These are phyloP conservation scores for Austropuccinia psidii DNA, from an alignment of 1,284 basidiomycete genomes.

Conservation along the genomic window DNA sequence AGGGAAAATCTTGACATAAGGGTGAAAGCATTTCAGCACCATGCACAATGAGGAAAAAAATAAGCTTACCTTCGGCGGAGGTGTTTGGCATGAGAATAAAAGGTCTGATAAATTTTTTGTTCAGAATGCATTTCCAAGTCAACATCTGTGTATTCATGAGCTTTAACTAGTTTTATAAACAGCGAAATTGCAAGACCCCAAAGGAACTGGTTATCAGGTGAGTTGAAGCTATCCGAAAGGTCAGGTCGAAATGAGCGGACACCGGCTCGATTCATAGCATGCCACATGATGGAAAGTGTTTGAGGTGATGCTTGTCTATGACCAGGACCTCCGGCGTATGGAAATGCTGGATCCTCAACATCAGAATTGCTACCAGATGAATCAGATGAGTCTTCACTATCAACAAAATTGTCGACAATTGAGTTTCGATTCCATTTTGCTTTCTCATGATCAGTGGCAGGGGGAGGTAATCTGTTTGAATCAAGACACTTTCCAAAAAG, in stretches of 20 bases:
- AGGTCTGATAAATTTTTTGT: neutral
- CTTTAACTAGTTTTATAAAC: constrained; percentile 8
- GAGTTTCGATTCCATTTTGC: neutral
- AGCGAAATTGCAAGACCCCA: constrained; percentile 2
- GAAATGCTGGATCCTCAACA: neutral
- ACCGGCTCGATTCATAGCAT: neutral
- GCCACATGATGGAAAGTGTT: constrained; percentile 22
- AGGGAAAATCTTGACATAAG: neutral
- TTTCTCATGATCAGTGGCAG: constrained; percentile 7
- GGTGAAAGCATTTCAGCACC: neutral
- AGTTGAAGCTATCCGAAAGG: neutral
- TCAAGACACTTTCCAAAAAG: constrained; percentile 9
- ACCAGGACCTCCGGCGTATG: constrained; percentile 19
- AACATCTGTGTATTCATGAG: constrained; percentile 10
- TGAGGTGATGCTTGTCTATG: neutral
- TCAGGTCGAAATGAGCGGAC: constrained; percentile 22
- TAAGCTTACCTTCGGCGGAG: neutral
- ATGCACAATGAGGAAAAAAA: no score
- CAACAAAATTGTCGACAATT: neutral
- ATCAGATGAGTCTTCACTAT: neutral
- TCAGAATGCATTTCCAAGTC: neutral
- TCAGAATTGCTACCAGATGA: neutral
- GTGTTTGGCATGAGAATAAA: constrained; percentile 17
- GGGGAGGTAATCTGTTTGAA: constrained; percentile 5
- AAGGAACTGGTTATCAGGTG: constrained; percentile 6